Percentiles rank a stretch among this genome's conserved stretches.
Conservation (phyloP, 306 rosid species). For the Citrullus colocynthis region DNA sequence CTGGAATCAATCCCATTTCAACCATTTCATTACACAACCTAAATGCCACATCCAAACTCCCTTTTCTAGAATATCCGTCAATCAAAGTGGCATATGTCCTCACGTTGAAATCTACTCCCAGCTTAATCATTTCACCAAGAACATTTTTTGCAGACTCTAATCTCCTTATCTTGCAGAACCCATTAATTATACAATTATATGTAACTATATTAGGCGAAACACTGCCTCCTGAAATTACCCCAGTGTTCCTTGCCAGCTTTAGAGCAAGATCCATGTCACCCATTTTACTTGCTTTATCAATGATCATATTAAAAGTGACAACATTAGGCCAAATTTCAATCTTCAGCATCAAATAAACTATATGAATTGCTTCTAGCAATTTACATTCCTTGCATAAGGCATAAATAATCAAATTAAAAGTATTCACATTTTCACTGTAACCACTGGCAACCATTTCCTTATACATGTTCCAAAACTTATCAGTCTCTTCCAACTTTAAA, state of each 20-base stretch:
- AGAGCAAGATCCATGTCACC: conserved; percentile 36
- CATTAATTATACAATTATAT: conserved; percentile 37
- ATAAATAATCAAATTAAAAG: conserved; percentile 37
- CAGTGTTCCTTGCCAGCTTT: conserved; percentile 31
- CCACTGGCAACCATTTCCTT: conserved; percentile 38
- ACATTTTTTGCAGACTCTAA: conserved; percentile 29
- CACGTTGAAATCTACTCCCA: conserved; percentile 22
- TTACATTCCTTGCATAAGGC: conserved; percentile 41
- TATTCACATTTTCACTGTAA: conserved; percentile 33
- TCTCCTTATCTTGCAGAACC: conserved; percentile 37
- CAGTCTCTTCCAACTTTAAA: conserved; percentile 26
- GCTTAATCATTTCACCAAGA: conserved; percentile 24
- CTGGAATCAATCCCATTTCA: conserved; percentile 34
- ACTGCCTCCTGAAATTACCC: conserved; percentile 19
- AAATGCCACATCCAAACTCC: conserved; percentile 42
- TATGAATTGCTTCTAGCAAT: conserved; percentile 30
- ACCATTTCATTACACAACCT: conserved; percentile 40
- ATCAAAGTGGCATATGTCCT: conserved; percentile 40
- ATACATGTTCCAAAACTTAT: conserved; percentile 40
- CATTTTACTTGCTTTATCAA: conserved; percentile 34
- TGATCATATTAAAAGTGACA: conserved; percentile 44
- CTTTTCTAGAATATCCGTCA: conserved; percentile 37
- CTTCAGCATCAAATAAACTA: conserved; percentile 39
- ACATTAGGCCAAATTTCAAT: conserved; percentile 29
- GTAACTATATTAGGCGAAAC: conserved; percentile 31